Evolutionary conservation across 192 early-diverging fungal genomes (phyloP).

Genomic region (Mortierella claussenii): DNA sequence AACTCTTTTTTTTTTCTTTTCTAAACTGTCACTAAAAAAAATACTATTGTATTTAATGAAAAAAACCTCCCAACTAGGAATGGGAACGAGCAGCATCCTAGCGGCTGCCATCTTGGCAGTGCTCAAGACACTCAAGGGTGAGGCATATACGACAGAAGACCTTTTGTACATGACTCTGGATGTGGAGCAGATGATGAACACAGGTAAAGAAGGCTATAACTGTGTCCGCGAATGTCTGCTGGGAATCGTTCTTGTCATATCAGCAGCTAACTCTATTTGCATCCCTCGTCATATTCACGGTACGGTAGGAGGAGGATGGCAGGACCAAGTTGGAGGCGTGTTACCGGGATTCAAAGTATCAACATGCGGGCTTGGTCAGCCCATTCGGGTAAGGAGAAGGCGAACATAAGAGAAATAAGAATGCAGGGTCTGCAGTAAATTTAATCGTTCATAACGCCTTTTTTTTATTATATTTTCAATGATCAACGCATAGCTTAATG

Average conservation of each 20-base stretch:
- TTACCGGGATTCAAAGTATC: constrained; percentile 36
- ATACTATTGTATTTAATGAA: too few species aligned
- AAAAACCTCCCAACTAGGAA: too few species aligned
- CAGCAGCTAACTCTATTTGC: neutral
- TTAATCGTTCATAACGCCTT: neutral
- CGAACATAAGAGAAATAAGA: neutral
- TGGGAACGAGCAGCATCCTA: constrained; percentile 40
- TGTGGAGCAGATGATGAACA: constrained; percentile 55
- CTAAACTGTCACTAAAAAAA: too few species aligned
- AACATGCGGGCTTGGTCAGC: constrained; percentile 24
- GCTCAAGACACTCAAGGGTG: constrained; percentile 24
- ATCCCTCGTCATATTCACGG: too few species aligned
- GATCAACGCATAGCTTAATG: constrained; percentile 5
- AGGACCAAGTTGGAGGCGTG: constrained; percentile 46
- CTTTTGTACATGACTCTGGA: constrained; percentile 36
- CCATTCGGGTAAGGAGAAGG: constrained; percentile 22
- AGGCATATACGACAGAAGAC: constrained; percentile 21
- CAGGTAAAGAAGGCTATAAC: too few species aligned
- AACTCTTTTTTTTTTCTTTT: constrained; percentile 1
- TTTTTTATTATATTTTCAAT: neutral
- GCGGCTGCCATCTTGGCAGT: constrained; percentile 40
- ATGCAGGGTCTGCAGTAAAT: too few species aligned
- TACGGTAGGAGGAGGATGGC: constrained; percentile 54
- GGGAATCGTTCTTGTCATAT: neutral
- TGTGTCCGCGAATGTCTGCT: too few species aligned